These are phyloP conservation scores for Claviceps capensis DNA, from an alignment of 2,329 filamentous ascomycete genomes.

Conservation along the genomic window DNA sequence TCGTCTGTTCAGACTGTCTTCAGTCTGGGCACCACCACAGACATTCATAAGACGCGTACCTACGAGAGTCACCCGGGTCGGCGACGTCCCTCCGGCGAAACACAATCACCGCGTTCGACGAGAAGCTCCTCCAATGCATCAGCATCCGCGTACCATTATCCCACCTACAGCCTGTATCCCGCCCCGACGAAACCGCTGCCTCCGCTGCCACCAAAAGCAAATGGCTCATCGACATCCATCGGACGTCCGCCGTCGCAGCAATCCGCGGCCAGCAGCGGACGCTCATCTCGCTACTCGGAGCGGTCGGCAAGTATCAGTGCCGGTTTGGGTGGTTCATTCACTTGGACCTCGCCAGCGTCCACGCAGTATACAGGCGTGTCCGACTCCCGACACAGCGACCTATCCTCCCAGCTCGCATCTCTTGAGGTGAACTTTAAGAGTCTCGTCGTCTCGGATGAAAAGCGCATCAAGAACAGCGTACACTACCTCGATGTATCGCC, in stretches of 20 bases:
- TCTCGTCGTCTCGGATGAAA: conserved; percentile 13
- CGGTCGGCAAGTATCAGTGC: background rate
- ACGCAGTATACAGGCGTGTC: background rate
- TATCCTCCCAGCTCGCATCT: background rate
- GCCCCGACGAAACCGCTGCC: conserved; percentile 6
- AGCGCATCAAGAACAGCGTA: conserved; percentile 19
- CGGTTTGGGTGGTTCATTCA: background rate
- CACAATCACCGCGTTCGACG: background rate
- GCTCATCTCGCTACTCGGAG: conserved; percentile 5
- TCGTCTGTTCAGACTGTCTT: background rate
- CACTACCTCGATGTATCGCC: conserved; percentile 24
- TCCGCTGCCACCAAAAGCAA: conserved; percentile 1
- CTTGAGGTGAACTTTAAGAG: conserved; percentile 11
- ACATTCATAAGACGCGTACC: background rate
- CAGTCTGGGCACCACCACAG: background rate
- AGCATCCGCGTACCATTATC: background rate
- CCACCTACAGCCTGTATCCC: conserved; percentile 4
- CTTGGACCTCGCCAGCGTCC: background rate
- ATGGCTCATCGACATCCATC: conserved; percentile 1
- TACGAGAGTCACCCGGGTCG: conserved; percentile 1
- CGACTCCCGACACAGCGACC: background rate
- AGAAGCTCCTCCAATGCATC: conserved; percentile 4
- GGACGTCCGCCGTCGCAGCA: conserved; percentile 1
- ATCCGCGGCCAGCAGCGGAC: conserved; percentile 2
- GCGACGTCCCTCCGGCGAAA: background rate